Base-by-base conservation (phyloP, 768 basidiomycete genomes). In the Coprinopsis marcescibilis region DNA sequence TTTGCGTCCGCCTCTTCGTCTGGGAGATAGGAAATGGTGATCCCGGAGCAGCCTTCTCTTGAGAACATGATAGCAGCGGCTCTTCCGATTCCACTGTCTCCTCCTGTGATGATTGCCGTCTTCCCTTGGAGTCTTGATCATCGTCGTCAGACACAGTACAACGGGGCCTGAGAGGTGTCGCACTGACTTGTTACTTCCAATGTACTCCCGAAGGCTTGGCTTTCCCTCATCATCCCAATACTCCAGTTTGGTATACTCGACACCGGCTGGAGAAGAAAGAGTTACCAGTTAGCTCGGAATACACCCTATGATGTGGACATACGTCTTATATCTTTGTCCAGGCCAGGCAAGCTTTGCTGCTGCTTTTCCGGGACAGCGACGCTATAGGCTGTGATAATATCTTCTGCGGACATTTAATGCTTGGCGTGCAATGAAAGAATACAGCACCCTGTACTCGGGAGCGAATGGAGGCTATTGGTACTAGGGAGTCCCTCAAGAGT, bases 1-100 rank as follows among this genome's bases (percentile, higher is more conserved):
- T 77, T 65, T 1, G 77, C 77, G 52, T 82, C 80, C 36, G 70
- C 64, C 49, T 73, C 65, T 57, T 83, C 83, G 50, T 77, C 65
- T 1, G 76, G 71, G 1, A 83, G 69, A 59, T 80, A 72, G 6
- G 75, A 66, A 43, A 77, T 69, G 4, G 77, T 75, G 46, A 80
- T 69, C 39, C 73, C 76, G 4, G 71, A 61, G 44, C 48, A 51
- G n/a, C 76, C 78, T 54, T 80, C 74, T 13, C 71, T 67, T 1
- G 75, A 73, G 57, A 76, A 79, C 53, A 73, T 63, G 35, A 73
- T 68, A 2, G 76, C 72, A 2, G 70, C 70, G 2, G 72, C 60
- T 2, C 73, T 67, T n/a, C 76, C 77, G 40, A 79, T 79, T 15
- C 77, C 77, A 60, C 52, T 72, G 51, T 72, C 67, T 12, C 68